Evolutionary conservation across 495 filamentous ascomycete genomes (phyloP).

Genomic region (Penicillium herquei): DNA sequence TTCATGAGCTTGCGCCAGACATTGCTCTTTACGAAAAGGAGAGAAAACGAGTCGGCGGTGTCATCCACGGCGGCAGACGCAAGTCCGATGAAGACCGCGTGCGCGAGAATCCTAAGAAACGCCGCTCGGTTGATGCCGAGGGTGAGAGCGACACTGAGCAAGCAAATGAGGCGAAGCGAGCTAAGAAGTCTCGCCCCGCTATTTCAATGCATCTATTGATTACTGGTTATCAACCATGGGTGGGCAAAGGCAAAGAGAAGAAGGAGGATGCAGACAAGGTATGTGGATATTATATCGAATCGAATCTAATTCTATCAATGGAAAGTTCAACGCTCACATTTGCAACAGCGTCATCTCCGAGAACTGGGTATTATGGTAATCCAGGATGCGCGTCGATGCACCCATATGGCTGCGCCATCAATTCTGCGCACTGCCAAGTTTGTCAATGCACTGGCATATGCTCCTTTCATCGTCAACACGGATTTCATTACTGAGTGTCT

Average conservation of each 20-base stretch:
- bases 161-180: conserved; percentile 54
- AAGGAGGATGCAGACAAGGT: conserved; percentile 81
- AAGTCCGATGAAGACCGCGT: conserved; percentile 50
- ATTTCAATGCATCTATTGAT: conserved; percentile 71
- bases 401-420: conserved; percentile 82
- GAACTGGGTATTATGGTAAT: conserved; percentile 79
- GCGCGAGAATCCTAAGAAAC: conserved; percentile 34
- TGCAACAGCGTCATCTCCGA: conserved; percentile 70
- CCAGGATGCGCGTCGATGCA: conserved; percentile 68
- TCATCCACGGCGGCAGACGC: conserved; percentile 71
- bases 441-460: conserved; percentile 76
- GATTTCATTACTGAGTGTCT: conserved; percentile 79
- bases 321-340: conserved; percentile 18
- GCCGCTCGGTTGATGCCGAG: conserved; percentile 39
- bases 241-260: conserved; percentile 57
- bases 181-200: conserved; percentile 58
- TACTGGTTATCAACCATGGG: conserved; percentile 79
- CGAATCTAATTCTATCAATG: background rate
- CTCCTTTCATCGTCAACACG: conserved; percentile 68
- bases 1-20: conserved; percentile 77
- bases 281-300: conserved; percentile 27
- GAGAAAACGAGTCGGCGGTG: conserved; percentile 79
- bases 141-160: conserved; percentile 55
- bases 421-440: conserved; percentile 93
- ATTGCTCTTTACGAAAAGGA: conserved; percentile 92